These are phyloP conservation scores for Dioszegia aurantiaca DNA, from an alignment of 768 basidiomycete genomes.

Conservation along the genomic window DNA sequence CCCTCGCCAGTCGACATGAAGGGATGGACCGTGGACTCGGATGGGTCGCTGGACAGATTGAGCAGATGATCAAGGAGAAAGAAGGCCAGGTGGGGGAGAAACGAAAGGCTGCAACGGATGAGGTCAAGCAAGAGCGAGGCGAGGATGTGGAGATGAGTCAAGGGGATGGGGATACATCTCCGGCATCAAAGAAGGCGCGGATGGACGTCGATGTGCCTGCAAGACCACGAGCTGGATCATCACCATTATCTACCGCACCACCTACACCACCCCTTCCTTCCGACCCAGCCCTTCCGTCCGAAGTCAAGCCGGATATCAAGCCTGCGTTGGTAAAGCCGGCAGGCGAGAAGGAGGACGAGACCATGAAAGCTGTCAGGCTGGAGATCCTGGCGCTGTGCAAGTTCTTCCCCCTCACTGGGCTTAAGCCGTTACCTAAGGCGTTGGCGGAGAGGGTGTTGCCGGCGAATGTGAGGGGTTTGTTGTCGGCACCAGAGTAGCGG, in stretches of 20 bases:
- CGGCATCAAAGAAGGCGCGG: not conserved
- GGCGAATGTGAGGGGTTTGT: slow-evolving; percentile 34
- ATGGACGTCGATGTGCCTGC: not conserved
- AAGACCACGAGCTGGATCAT: not conserved
- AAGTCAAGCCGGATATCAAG: not conserved
- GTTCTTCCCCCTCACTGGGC: slow-evolving; percentile 42
- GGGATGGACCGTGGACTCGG: slow-evolving; percentile 26
- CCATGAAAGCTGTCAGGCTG: slow-evolving; percentile 22
- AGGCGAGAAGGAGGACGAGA: not conserved
- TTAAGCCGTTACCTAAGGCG: slow-evolving; percentile 35
- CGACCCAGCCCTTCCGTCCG: not conserved
- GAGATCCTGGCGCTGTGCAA: slow-evolving; percentile 41
- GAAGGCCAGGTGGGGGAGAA: not conserved
- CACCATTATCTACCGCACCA: slow-evolving; percentile 2
- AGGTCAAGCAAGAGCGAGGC: too few species aligned
- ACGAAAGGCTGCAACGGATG: not conserved
- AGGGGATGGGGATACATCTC: too few species aligned
- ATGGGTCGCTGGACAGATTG: slow-evolving; percentile 25
- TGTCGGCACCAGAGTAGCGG: slow-evolving; percentile 16
- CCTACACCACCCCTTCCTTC: not conserved
- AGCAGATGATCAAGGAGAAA: slow-evolving; percentile 1
- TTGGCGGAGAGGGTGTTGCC: slow-evolving; percentile 39
- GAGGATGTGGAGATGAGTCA: too few species aligned
- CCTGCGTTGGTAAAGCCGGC: not conserved
- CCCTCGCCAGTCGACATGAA: slow-evolving; percentile 20